Evolutionary conservation across 768 basidiomycete species (phyloP), one percentile per base, ranked within the genome.

Genomic region (Daedaleopsis sinensis): DNA sequence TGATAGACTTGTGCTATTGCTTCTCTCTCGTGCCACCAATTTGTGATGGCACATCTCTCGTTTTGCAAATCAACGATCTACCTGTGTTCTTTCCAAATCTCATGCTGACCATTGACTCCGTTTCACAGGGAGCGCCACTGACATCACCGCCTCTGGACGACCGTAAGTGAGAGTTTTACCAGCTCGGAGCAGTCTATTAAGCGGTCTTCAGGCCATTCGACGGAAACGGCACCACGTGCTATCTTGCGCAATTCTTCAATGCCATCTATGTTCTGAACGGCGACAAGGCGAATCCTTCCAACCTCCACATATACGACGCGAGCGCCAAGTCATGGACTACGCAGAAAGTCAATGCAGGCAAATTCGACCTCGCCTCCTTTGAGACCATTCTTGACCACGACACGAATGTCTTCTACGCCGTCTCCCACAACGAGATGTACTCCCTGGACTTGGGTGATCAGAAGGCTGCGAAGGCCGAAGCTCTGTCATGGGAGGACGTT

Each of bases 351-450:
- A 81, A 76, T 6, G 67, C 80, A 0, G 82, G 80, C 38, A 73
- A 73, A 55, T 88, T 90, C 66, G 86, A 94, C 71, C 82, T 85
- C 5, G 73, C 80, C 2, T 82, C 84, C 19, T 89, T 87, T 68
- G 80, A 78, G 27, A 84, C 90, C 27, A 87, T 96, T 62, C 82
- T 98, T 37, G 95, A 98, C 76, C 95, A 96, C 65, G 95, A 98
- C 73, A 98, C 95, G 52, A 95, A 96, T 63, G 86, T 89, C 61
- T 89, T 97, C 76, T 91, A 92, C 72, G 89, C 87, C 0, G 76
- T 91, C 60, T 89, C 89, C 5, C 76, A 83, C 1, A 84, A 82
- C 48, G 84, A 83, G 55, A 60, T 96, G 2, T 93, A 77, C 67
- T 83, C 82, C 47, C 79, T 96, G 46, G 84, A 94, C 73, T 86